Percentiles rank a stretch among this genome's conserved stretches.
Conservation (phyloP, 768 basidiomycete species). For the Mycena maculata region DNA sequence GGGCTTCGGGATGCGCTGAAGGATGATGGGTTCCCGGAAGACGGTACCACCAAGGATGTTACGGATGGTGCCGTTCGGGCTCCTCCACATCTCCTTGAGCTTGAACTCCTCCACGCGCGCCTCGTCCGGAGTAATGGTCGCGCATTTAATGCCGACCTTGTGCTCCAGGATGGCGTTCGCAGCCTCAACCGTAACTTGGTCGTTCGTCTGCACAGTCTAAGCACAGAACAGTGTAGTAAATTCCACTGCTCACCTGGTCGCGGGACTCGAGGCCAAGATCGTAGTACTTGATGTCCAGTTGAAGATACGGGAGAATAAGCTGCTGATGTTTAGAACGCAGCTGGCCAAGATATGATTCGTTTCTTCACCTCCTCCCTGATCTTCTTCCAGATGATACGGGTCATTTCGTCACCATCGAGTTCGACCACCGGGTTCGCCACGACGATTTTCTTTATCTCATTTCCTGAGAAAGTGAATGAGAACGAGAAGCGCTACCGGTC, state of each 20-base stretch:
- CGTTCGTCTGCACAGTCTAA: constrained; percentile 74
- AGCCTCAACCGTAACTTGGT: constrained; percentile 92
- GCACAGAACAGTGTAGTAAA: background rate
- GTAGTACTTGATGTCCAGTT: constrained; percentile 98
- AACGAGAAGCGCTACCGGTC: background rate
- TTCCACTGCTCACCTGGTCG: constrained; percentile 69
- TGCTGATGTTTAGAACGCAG: constrained; percentile 48
- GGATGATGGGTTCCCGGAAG: constrained; percentile 98
- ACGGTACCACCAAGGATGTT: constrained; percentile 99
- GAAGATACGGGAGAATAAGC: constrained; percentile 95
- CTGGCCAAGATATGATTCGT: background rate
- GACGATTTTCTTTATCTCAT: constrained; percentile 67
- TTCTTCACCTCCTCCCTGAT: constrained; percentile 87
- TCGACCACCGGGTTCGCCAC: constrained; percentile 93
- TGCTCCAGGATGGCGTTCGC: constrained; percentile 95
- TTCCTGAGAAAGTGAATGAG: constrained; percentile 28
- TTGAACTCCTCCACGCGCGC: constrained; percentile 96
- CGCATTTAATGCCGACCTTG: constrained; percentile 98
- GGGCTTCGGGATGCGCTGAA: constrained; percentile 89
- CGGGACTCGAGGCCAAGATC: constrained; percentile 96
- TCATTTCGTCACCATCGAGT: constrained; percentile 99
- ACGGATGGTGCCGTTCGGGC: constrained; percentile 96
- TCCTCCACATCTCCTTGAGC: constrained; percentile 98
- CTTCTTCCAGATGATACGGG: constrained; percentile 99
- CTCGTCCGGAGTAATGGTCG: constrained; percentile 98